These are phyloP conservation scores for Cutaneotrichosporon cavernicola DNA, from an alignment of 1,284 basidiomycete genomes.

Conservation along the genomic window DNA sequence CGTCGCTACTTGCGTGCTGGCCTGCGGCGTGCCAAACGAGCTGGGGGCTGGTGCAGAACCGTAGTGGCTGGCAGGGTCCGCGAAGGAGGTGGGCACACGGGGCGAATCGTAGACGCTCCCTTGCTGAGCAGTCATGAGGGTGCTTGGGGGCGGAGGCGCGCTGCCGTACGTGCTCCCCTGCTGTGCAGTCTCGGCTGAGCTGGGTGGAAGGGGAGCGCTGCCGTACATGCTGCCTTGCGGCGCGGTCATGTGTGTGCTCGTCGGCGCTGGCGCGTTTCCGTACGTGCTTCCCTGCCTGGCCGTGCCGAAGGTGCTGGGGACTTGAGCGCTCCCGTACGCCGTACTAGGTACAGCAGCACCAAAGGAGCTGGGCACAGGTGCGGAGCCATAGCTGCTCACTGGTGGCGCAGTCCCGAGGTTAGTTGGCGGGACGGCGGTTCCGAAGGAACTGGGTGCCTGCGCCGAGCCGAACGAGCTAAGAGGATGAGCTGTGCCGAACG, in stretches of 20 bases:
- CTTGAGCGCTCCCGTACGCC: background rate
- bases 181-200: background rate
- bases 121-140: background rate
- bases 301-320: background rate
- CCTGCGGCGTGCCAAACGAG: background rate
- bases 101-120: background rate
- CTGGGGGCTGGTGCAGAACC: background rate
- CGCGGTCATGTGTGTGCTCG: background rate
- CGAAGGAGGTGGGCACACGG: background rate
- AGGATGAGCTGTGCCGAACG: slow-evolving; percentile 1
- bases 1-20: background rate
- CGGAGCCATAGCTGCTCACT: slow-evolving; percentile 1
- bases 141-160: background rate
- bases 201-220: background rate
- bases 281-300: background rate
- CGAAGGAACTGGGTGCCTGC: background rate
- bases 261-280: background rate
- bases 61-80: background rate
- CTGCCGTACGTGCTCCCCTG: background rate
- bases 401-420: background rate
- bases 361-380: background rate
- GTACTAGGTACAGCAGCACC: background rate
- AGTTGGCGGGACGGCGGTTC: background rate
- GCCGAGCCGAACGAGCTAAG: background rate
- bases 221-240: background rate